phyloP scores from a whole-genome alignment of 1,284 basidiomycete genomes.

The Pascua guehoae region DNA sequence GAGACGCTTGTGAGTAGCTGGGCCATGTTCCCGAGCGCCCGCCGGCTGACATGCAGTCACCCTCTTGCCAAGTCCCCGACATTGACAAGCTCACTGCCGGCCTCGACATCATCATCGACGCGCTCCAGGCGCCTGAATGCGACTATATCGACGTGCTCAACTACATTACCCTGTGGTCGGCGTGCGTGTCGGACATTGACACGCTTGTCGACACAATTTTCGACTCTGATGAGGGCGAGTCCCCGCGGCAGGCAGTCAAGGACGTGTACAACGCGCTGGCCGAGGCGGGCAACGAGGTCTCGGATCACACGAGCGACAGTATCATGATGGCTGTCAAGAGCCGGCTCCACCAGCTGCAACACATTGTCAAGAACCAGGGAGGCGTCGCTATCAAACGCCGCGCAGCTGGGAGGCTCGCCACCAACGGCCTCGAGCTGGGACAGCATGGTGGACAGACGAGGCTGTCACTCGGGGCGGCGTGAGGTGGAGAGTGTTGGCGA shows the following conservation, averaged over 20 bases:
- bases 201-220: neutral
- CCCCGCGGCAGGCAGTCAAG: neutral
- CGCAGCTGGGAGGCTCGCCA: too few species aligned
- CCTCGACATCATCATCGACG: neutral
- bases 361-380: too few species aligned
- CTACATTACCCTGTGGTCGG: conserved; percentile 2
- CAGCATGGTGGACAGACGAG: too few species aligned
- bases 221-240: neutral
- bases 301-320: neutral
- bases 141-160: neutral
- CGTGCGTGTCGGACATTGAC: neutral
- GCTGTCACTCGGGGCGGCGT: too few species aligned
- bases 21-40: too few species aligned
- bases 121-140: neutral
- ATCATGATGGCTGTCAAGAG: neutral
- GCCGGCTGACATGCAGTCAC: neutral
- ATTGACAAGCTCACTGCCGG: neutral
- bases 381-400: too few species aligned
- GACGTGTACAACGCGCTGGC: neutral
- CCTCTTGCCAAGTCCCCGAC: neutral
- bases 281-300: too few species aligned
- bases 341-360: neutral
- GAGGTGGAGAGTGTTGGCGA: too few species aligned
- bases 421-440: too few species aligned
- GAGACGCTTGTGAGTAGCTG: too few species aligned